Evolutionary conservation across 306 rosid genomes (phyloP).

Genomic region (Spatholobus suberectus): DNA sequence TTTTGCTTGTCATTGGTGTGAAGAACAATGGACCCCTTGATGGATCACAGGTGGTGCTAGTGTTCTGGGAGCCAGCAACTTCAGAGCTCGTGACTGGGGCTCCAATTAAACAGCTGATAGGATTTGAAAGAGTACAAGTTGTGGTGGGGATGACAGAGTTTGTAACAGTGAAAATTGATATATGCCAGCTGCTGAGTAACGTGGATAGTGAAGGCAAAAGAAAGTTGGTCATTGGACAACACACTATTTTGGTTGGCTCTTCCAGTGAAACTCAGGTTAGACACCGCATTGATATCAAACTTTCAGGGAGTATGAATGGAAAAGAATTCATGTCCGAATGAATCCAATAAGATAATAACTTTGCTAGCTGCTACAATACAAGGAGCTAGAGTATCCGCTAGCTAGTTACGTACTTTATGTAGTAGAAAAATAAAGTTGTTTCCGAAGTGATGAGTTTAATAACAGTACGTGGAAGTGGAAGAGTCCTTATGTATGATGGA

Average conservation of each 20-base stretch:
- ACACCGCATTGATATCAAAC: slow-evolving; percentile 55
- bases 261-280: slow-evolving; percentile 57
- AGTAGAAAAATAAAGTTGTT: neutral
- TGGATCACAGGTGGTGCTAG: slow-evolving; percentile 61
- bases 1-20: slow-evolving; percentile 51
- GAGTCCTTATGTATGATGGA: neutral
- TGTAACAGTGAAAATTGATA: slow-evolving; percentile 49
- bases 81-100: slow-evolving; percentile 43
- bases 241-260: slow-evolving; percentile 59
- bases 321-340: slow-evolving; percentile 18
- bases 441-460: slow-evolving; percentile 22
- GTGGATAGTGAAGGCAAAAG: slow-evolving; percentile 68
- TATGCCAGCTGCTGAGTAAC: slow-evolving; percentile 52
- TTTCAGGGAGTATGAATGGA: slow-evolving; percentile 28
- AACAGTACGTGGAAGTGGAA: neutral
- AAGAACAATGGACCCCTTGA: slow-evolving; percentile 62
- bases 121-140: slow-evolving; percentile 58
- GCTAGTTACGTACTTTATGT: neutral
- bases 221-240: slow-evolving; percentile 58
- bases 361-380: neutral
- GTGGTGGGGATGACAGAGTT: slow-evolving; percentile 44
- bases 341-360: neutral
- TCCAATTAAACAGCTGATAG: slow-evolving; percentile 60
- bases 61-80: slow-evolving; percentile 56
- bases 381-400: neutral